phyloP scores from a whole-genome alignment of 768 basidiomycete species.

The Agaricus subrufescens region DNA sequence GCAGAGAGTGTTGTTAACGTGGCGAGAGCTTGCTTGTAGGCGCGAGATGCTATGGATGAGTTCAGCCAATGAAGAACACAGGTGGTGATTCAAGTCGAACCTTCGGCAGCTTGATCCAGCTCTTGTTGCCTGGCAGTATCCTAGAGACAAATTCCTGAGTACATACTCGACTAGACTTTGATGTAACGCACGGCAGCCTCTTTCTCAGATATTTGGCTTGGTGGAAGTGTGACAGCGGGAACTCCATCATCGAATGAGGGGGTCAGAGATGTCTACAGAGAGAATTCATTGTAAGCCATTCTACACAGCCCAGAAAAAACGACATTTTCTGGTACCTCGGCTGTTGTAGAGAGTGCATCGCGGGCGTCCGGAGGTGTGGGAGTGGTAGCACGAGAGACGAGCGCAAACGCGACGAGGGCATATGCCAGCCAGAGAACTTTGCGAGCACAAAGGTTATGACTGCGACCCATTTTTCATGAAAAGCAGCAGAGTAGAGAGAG shows the following conservation, averaged over 20 bases:
- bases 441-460: conserved; percentile 26
- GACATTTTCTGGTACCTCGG: conserved; percentile 17
- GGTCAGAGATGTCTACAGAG: background rate
- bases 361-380: conserved; percentile 23
- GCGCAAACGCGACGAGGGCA: conserved; percentile 49
- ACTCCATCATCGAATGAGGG: background rate
- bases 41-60: conserved; percentile 49
- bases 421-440: conserved; percentile 60
- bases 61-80: conserved; percentile 1
- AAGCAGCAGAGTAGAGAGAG: background rate
- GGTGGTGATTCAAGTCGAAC: conserved; percentile 23
- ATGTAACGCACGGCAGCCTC: background rate
- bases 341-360: conserved; percentile 21
- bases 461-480: conserved; percentile 18
- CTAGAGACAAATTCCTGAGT: background rate
- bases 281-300: background rate
- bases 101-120: conserved; percentile 47
- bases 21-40: conserved; percentile 70
- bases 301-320: background rate
- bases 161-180: background rate
- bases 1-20: conserved; percentile 66
- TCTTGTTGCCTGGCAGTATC: conserved; percentile 23
- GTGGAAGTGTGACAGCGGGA: background rate
- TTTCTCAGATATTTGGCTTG: background rate
- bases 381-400: conserved; percentile 40